These are phyloP conservation scores for Aspergillus sp. DNA, from an alignment of 2,329 filamentous ascomycete genomes.

Conservation along the genomic window DNA sequence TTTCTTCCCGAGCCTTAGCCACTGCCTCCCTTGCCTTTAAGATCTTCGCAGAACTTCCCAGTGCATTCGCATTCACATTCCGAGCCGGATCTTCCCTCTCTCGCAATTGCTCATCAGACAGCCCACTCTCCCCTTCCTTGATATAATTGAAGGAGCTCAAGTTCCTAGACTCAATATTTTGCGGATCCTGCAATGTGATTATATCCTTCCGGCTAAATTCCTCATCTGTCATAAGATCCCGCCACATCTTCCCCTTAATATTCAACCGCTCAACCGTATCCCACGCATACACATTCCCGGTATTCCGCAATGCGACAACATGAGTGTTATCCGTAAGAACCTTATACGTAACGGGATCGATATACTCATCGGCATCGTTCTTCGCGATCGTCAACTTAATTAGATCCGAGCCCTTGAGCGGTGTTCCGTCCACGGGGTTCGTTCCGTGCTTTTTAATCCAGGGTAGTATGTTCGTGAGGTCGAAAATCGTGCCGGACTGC, in stretches of 20 bases:
- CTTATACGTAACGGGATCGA: conserved; percentile 96
- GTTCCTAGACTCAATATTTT: conserved; percentile 80
- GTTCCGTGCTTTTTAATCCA: conserved; percentile 95
- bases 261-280: conserved; percentile 95
- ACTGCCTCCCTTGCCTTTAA: conserved; percentile 89
- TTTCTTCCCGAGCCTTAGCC: conserved; percentile 79
- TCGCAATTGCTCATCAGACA: conserved; percentile 69
- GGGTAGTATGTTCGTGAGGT: conserved; percentile 87
- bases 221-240: conserved; percentile 80
- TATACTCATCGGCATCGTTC: conserved; percentile 86
- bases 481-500: conserved; percentile 81
- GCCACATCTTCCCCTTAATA: conserved; percentile 95
- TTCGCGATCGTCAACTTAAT: conserved; percentile 90
- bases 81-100: conserved; percentile 59
- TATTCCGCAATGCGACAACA: conserved; percentile 80
- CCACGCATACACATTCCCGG: conserved; percentile 94
- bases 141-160: conserved; percentile 86
- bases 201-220: conserved; percentile 89
- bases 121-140: conserved; percentile 71
- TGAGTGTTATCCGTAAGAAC: conserved; percentile 98
- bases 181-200: conserved; percentile 93
- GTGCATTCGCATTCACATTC: conserved; percentile 74
- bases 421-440: conserved; percentile 82
- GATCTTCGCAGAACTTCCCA: conserved; percentile 80
- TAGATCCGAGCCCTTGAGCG: conserved; percentile 76